Conservation (phyloP, 2,329 filamentous ascomycete genomes). For the Ophiosphaerella narmari region DNA sequence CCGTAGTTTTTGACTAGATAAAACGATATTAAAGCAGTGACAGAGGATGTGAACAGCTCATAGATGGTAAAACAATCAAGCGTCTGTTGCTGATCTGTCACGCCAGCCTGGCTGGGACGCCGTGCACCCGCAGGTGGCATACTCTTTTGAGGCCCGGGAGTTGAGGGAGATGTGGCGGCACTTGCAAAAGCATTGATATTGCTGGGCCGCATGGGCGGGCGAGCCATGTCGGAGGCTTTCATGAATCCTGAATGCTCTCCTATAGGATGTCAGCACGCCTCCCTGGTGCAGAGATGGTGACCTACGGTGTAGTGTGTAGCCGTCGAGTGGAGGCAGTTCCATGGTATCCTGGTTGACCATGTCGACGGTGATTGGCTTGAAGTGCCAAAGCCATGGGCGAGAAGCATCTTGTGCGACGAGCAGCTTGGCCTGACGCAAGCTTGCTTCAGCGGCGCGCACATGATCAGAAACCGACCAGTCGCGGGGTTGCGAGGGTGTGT, state of each 20-base stretch:
- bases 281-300: neutral
- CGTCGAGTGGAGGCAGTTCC: constrained; percentile 33
- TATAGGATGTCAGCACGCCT: constrained; percentile 27
- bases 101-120: constrained; percentile 13
- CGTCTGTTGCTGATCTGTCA: constrained; percentile 22
- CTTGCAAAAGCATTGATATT: constrained; percentile 23
- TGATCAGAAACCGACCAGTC: constrained; percentile 31
- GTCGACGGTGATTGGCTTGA: constrained; percentile 32
- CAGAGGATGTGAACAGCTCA: constrained; percentile 45
- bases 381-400: constrained; percentile 42
- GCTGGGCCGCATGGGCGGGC: constrained; percentile 30
- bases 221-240: constrained; percentile 42
- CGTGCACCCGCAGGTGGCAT: constrained; percentile 22
- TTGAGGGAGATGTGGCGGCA: constrained; percentile 24
- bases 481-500: constrained; percentile 10
- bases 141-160: constrained; percentile 24
- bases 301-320: constrained; percentile 39
- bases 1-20: constrained; percentile 37
- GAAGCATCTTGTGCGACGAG: constrained; percentile 38
- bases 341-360: constrained; percentile 23
- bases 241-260: constrained; percentile 39
- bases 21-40: constrained; percentile 43
- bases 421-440: constrained; percentile 32
- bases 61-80: constrained; percentile 42
- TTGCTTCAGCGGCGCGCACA: constrained; percentile 36